A percentile compares a stretch with the other conserved stretches of the same genome.
Conservation (phyloP, 306 rosid species). For the Cucurbita argyrosperma region DNA sequence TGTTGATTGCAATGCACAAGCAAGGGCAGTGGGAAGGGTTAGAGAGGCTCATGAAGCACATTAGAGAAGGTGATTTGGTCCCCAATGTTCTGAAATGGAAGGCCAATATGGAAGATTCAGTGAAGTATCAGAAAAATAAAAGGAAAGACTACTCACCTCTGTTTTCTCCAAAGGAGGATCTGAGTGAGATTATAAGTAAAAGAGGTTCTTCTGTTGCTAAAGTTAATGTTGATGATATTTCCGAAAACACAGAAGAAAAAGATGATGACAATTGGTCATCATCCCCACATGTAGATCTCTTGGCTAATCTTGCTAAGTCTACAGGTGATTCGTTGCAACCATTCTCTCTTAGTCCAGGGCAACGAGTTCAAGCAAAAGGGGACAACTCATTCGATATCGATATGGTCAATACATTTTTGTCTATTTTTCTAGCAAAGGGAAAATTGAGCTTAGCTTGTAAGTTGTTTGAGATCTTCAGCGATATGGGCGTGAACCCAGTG, state of each 20-base stretch:
- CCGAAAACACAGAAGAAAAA: slow-evolving; percentile 10
- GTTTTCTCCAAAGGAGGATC: slow-evolving; percentile 52
- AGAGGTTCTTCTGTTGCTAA: slow-evolving; percentile 16
- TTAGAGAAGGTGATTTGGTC: slow-evolving; percentile 56
- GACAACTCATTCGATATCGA: slow-evolving; percentile 46
- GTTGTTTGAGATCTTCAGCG: slow-evolving; percentile 73
- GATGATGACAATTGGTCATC: slow-evolving; percentile 47
- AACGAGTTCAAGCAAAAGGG: slow-evolving; percentile 49
- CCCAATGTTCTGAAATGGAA: slow-evolving; percentile 67
- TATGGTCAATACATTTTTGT: slow-evolving; percentile 79
- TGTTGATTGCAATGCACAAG: slow-evolving; percentile 50
- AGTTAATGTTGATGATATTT: slow-evolving; percentile 1
- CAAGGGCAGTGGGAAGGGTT: slow-evolving; percentile 70
- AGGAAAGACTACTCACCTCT: slow-evolving; percentile 46
- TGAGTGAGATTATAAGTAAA: slow-evolving; percentile 35
- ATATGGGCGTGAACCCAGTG: slow-evolving; percentile 52
- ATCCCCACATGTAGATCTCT: slow-evolving; percentile 64
- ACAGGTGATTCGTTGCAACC: slow-evolving; percentile 14
- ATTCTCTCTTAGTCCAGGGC: slow-evolving; percentile 39
- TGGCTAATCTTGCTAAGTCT: slow-evolving; percentile 40
- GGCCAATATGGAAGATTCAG: slow-evolving; percentile 53
- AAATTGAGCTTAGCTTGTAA: slow-evolving; percentile 76
- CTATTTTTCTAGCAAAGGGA: slow-evolving; percentile 79
- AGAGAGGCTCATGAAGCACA: slow-evolving; percentile 69
- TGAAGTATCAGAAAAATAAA: slow-evolving; percentile 40